Evolutionary conservation across 1,139 yeast genomes (phyloP), one percentile per base, ranked within the genome.

Genomic region (Kodamaea derodonti): DNA sequence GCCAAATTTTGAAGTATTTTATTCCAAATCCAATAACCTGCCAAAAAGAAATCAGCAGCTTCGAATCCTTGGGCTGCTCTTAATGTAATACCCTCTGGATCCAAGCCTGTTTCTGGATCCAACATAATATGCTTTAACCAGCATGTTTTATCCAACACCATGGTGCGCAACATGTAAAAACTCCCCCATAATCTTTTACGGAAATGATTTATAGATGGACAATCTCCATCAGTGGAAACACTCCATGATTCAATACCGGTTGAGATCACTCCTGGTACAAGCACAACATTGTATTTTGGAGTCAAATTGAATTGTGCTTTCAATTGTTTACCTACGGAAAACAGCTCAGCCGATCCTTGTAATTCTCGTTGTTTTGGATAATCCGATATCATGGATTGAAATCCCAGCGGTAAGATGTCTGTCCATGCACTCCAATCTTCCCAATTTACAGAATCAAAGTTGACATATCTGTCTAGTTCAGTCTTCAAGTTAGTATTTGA

Each of bases 21-120:
- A 56, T 87, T 87, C 98, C 98, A 92, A 49, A 92, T 86, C 98
- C 98, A 92, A 60, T 92, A 92, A 0, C 98, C 98, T 4, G 97
- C 87, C 58, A 92, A 80, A 54, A 92, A 92, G 60, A 88, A 92
- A 60, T 92, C 98, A 0, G 96, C 94, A 1, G 97, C 95, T 49
- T 92, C 97, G 60, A 92, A 86, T 0, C 98, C 98, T 54, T 86
- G 95, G 0, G 96, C 94, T 0, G 98, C 95, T 39, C 98, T 67
- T 24, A 92, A 56, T 45, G 72, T 83, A 48, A 85, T 74, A 34
- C 83, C 75, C 0, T 84, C 83, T 0, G 98, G 98, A 55, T 92
- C 98, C 28, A 92, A 63, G 0, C 98, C 98, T 0, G 98, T 90
- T 40, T 78, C 80, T 0, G 87, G 82, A 56, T 94, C 97, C 29